These are phyloP conservation scores for Ashbya aceris DNA, from an alignment of 1,139 yeast species.

Conservation along the genomic window DNA sequence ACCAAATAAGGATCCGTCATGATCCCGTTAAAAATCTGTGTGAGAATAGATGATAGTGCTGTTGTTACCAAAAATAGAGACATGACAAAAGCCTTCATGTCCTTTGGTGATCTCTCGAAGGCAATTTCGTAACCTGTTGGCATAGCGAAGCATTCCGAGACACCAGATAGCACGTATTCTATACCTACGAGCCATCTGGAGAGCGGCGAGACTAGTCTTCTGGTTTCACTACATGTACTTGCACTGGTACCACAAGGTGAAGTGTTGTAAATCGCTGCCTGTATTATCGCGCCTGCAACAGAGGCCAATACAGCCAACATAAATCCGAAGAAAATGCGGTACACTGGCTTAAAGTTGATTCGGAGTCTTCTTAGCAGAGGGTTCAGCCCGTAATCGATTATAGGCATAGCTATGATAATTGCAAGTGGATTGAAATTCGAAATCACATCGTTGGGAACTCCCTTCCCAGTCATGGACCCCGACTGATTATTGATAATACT, in stretches of 20 bases:
- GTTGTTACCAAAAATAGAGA: slow-evolving; percentile 53
- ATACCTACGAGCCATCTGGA: slow-evolving; percentile 49
- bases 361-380: slow-evolving; percentile 47
- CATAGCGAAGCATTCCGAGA: slow-evolving; percentile 61
- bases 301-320: slow-evolving; percentile 60
- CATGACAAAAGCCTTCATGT: slow-evolving; percentile 61
- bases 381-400: slow-evolving; percentile 48
- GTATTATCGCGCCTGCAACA: slow-evolving; percentile 76
- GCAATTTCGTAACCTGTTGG: slow-evolving; percentile 66
- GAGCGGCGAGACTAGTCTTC: slow-evolving; percentile 42
- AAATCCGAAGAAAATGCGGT: slow-evolving; percentile 71
- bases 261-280: slow-evolving; percentile 58
- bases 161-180: slow-evolving; percentile 48
- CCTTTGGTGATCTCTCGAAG: slow-evolving; percentile 57
- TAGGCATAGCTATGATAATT: slow-evolving; percentile 54
- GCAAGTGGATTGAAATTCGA: slow-evolving; percentile 61
- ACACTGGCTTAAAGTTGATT: slow-evolving; percentile 58
- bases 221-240: slow-evolving; percentile 28
- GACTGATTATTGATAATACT: slow-evolving; percentile 57
- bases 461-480: slow-evolving; percentile 54
- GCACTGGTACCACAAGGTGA: slow-evolving; percentile 74
- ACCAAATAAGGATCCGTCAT: slow-evolving; percentile 45
- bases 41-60: slow-evolving; percentile 52
- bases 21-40: slow-evolving; percentile 48
- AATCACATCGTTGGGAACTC: slow-evolving; percentile 65